Percentiles rank a stretch among this genome's conserved stretches.
Conservation (phyloP, 2,329 filamentous ascomycete genomes). For the Pseudogymnoascus sp. region DNA sequence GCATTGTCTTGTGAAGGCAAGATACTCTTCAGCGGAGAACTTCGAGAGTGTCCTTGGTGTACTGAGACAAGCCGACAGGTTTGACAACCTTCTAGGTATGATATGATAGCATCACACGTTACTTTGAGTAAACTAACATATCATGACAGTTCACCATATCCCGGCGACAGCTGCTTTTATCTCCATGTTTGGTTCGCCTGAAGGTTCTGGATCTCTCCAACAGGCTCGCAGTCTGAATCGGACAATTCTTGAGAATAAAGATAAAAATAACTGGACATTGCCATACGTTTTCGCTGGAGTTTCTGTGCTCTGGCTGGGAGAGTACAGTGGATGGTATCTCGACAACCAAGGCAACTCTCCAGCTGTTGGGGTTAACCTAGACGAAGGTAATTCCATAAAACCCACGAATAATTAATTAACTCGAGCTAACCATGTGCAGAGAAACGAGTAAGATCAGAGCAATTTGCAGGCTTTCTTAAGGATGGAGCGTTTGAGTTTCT, state of each 20-base stretch:
- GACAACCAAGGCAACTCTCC: conserved; percentile 56
- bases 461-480: conserved; percentile 69
- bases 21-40: conserved; percentile 61
- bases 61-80: conserved; percentile 64
- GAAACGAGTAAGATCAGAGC: conserved; percentile 59
- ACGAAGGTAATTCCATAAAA: conserved; percentile 37
- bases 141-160: conserved; percentile 63
- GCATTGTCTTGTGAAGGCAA: conserved; percentile 67
- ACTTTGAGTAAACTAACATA: conserved; percentile 16
- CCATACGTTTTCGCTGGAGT: conserved; percentile 71
- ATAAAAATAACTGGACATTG: conserved; percentile 63
- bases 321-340: conserved; percentile 85
- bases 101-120: not conserved
- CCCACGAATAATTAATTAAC: not conserved
- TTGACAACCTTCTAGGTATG: conserved; percentile 56
- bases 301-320: conserved; percentile 78
- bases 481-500: conserved; percentile 92
- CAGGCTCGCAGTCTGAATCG: conserved; percentile 64
- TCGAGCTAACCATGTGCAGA: conserved; percentile 37
- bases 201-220: conserved; percentile 57
- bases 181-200: conserved; percentile 67
- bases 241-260: conserved; percentile 56
- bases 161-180: conserved; percentile 72
- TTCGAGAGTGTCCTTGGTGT: conserved; percentile 63
- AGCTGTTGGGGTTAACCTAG: conserved; percentile 54